Evolutionary conservation across 306 rosid genomes (phyloP).

Genomic region (Gynostemma pentaphyllum): DNA sequence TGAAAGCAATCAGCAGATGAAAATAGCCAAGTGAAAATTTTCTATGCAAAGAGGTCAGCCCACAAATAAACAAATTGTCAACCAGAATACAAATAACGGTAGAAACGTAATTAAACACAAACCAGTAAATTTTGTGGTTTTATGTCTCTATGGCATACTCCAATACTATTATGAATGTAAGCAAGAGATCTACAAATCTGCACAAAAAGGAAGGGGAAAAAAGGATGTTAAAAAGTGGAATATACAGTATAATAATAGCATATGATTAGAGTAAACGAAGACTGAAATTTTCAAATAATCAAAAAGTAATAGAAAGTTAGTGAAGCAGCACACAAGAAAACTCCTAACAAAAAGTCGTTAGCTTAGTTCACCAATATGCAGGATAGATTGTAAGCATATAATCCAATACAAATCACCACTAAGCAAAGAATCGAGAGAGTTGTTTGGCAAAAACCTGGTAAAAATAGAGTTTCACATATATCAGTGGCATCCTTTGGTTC

Average conservation of each 20-base stretch:
- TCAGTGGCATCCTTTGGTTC: constrained; percentile 82
- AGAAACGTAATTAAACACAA: not conserved
- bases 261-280: too few relatives aligned
- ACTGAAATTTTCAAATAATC: too few relatives aligned
- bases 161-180: constrained; percentile 73
- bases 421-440: not conserved
- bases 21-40: not conserved
- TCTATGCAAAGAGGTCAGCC: too few relatives aligned
- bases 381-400: not conserved
- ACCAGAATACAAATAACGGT: not conserved
- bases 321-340: not conserved
- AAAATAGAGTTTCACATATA: constrained; percentile 72
- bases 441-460: constrained; percentile 47
- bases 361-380: not conserved
- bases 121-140: constrained; percentile 96
- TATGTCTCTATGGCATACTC: constrained; percentile 92
- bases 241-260: too few relatives aligned
- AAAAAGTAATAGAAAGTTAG: too few relatives aligned
- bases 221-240: not conserved
- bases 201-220: not conserved
- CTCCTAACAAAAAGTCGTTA: not conserved
- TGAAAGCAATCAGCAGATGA: not conserved
- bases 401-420: not conserved
- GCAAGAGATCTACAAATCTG: constrained; percentile 84
- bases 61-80: not conserved